These are phyloP conservation scores for Carex pumila DNA, from an alignment of 176 grass and related monocot species.

Conservation along the genomic window DNA sequence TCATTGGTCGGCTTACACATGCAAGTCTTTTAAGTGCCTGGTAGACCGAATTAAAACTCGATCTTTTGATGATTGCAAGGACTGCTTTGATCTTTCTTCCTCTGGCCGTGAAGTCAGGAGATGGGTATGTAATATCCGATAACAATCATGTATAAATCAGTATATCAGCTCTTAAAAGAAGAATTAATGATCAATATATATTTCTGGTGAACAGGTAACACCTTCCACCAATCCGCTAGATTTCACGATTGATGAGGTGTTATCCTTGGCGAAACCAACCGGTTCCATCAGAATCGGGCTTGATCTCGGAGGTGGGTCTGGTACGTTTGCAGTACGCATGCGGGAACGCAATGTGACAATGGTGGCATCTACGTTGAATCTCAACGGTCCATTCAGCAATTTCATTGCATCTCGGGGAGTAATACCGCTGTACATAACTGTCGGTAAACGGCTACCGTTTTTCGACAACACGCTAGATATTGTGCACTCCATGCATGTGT, in stretches of 20 bases:
- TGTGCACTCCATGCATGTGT: slow-evolving; percentile 45
- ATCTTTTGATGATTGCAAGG: slow-evolving; percentile 42
- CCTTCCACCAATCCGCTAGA: slow-evolving; percentile 24
- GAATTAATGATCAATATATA: background rate
- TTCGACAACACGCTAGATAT: slow-evolving; percentile 44
- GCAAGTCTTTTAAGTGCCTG: slow-evolving; percentile 37
- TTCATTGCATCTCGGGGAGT: slow-evolving; percentile 32
- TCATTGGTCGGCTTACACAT: slow-evolving; percentile 37
- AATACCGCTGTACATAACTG: slow-evolving; percentile 28
- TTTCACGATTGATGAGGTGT: slow-evolving; percentile 33
- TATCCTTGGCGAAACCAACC: slow-evolving; percentile 11
- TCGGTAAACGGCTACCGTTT: slow-evolving; percentile 32
- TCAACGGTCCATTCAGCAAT: slow-evolving; percentile 37
- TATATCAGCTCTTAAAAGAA: too few relatives aligned
- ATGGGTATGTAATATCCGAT: slow-evolving; percentile 3
- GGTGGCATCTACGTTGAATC: slow-evolving; percentile 36
- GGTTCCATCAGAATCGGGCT: slow-evolving; percentile 36
- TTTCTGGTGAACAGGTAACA: slow-evolving; percentile 5
- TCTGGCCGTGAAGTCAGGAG: slow-evolving; percentile 22
- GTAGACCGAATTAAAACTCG: slow-evolving; percentile 27
- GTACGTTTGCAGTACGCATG: slow-evolving; percentile 34
- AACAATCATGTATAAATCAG: too few relatives aligned
- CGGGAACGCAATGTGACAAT: slow-evolving; percentile 32
- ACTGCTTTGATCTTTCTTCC: slow-evolving; percentile 32
- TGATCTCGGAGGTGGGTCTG: slow-evolving; percentile 33